Evolutionary conservation across 352 stramenopile species (phyloP).

Genomic region (Phytophthora hibernalis): DNA sequence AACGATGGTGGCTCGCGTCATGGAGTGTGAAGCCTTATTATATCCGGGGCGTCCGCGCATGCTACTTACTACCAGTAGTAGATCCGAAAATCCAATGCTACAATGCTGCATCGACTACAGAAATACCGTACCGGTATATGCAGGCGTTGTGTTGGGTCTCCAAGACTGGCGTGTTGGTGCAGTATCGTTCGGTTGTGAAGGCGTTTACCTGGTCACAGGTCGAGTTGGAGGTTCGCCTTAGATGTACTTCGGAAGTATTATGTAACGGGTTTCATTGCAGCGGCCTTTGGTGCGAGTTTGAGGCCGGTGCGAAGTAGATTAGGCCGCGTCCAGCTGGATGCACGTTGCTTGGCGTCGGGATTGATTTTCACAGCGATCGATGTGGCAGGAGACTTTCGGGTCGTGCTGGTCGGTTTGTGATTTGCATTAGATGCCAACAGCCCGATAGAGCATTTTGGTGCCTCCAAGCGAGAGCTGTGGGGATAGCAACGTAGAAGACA

Average conservation of each 20-base stretch:
- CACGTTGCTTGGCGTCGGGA: not conserved
- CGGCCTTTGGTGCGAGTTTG: not conserved
- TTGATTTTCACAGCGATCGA: constrained; percentile 10
- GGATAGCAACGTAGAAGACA: not conserved
- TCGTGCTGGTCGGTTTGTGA: not conserved
- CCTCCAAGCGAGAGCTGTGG: constrained; percentile 2
- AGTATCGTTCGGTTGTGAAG: constrained; percentile 13
- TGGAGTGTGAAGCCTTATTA: not conserved
- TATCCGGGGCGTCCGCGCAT: not conserved
- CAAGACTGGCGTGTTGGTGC: not conserved
- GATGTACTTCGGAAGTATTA: no score
- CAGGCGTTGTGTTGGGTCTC: no score
- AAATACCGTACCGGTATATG: no score
- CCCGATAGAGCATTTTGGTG: not conserved
- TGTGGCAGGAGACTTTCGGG: not conserved
- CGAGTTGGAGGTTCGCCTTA: not conserved
- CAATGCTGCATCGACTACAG: not conserved
- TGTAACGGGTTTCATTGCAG: constrained; percentile 2
- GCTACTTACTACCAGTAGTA: no score
- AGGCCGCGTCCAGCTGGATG: not conserved
- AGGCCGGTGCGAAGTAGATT: not conserved
- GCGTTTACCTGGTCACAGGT: constrained; percentile 7
- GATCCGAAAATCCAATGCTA: constrained; percentile 9
- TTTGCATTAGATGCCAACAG: constrained; percentile 7
- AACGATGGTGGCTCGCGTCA: constrained; percentile 4